A percentile compares a stretch with the other conserved stretches of the same genome.
These are phyloP conservation scores for Neurospora hispaniola DNA, from an alignment of 495 filamentous ascomycete species.

Conservation along the genomic window DNA sequence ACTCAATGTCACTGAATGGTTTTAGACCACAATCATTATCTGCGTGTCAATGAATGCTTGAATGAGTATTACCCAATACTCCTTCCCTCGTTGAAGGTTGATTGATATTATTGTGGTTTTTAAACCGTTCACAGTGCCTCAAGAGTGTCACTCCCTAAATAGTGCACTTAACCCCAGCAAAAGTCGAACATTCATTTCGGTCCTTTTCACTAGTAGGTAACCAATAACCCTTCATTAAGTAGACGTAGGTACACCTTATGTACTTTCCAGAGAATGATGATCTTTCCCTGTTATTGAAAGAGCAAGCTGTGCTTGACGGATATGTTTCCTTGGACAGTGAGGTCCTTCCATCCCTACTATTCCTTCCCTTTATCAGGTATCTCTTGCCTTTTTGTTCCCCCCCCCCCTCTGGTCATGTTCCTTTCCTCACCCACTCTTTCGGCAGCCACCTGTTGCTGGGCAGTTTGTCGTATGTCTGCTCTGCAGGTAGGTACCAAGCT, in stretches of 20 bases:
- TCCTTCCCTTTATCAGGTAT: background rate
- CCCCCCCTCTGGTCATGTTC: background rate
- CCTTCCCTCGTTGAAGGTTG: too few relatives aligned
- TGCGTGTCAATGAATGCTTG: too few relatives aligned
- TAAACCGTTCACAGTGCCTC: too few relatives aligned
- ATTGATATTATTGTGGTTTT: too few relatives aligned
- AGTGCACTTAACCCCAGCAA: background rate
- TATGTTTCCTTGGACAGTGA: background rate
- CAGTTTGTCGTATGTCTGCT: too few relatives aligned
- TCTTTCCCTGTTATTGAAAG: background rate
- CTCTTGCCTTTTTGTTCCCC: background rate
- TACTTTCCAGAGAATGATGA: background rate
- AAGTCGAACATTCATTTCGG: background rate
- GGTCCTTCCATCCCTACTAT: background rate
- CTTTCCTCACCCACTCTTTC: background rate
- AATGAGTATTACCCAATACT: too few relatives aligned
- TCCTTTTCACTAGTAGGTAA: too few relatives aligned
- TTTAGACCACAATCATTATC: too few relatives aligned
- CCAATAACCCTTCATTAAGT: too few relatives aligned
- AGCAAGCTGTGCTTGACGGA: background rate
- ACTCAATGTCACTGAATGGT: too few relatives aligned
- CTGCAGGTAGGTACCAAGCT: background rate
- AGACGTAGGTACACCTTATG: too few relatives aligned
- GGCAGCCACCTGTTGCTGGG: too few relatives aligned
- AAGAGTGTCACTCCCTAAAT: background rate